Conservation (phyloP, 345 rosid genomes). For the Crucihimalaya himalaica region DNA sequence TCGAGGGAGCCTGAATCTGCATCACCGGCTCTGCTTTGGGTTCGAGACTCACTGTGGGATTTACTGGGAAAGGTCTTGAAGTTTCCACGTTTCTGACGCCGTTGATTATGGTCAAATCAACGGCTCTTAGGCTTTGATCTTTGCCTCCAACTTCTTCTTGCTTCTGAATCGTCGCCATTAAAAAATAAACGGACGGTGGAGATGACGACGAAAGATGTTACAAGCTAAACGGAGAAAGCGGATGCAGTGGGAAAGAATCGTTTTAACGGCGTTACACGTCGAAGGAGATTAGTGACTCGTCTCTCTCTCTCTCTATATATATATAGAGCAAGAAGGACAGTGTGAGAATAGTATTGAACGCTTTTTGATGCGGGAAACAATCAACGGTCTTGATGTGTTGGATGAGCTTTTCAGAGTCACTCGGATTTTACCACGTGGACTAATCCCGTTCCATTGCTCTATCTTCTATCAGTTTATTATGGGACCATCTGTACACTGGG, state of each 20-base stretch:
- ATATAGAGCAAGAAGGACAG: conserved; percentile 7
- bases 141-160: conserved; percentile 35
- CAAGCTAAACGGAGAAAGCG: conserved; percentile 3
- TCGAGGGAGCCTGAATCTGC: conserved; percentile 39
- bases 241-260: conserved; percentile 20
- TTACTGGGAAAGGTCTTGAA: neutral
- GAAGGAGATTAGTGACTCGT: neutral
- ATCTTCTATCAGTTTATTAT: conserved; percentile 11
- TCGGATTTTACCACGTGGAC: conserved; percentile 24
- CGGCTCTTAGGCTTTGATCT: conserved; percentile 32
- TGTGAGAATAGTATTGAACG: neutral
- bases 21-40: conserved; percentile 51
- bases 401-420: neutral
- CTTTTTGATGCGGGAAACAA: conserved; percentile 18
- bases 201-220: conserved; percentile 9
- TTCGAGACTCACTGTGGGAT: conserved; percentile 10
- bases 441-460: conserved; percentile 19
- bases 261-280: conserved; percentile 42
- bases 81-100: conserved; percentile 22
- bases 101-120: conserved; percentile 47
- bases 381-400: conserved; percentile 27
- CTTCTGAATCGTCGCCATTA: conserved; percentile 45
- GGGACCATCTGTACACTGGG: conserved; percentile 34
- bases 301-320: neutral
- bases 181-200: conserved; percentile 30